A percentile compares a stretch with the other conserved stretches of the same genome.
Evolutionary conservation across 768 basidiomycete species (phyloP).

Genomic region (Panaeolus papilionaceus): DNA sequence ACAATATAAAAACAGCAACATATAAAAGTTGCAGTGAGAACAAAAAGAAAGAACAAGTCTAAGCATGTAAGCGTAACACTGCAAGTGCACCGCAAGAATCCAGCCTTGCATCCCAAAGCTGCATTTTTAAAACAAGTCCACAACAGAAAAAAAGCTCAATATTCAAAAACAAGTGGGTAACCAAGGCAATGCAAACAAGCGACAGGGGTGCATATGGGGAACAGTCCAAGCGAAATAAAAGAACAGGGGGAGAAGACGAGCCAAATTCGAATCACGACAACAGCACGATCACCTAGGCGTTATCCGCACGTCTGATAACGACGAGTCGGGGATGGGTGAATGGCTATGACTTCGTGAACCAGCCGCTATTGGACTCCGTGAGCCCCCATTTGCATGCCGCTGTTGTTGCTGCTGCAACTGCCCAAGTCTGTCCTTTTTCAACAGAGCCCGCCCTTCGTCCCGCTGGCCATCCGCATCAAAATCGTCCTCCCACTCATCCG

Average conservation of each 20-base stretch:
- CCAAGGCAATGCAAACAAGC: not conserved
- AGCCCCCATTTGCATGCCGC: conserved; percentile 21
- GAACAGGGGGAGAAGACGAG: not conserved
- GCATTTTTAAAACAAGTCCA: not conserved
- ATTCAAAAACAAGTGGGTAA: not conserved
- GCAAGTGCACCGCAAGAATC: conserved; percentile 1
- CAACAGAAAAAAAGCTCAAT: not conserved
- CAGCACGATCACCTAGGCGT: conserved; percentile 28
- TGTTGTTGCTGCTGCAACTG: conserved; percentile 24
- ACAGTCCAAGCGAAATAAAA: not conserved
- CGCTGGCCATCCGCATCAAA: conserved; percentile 51
- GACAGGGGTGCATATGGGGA: not conserved
- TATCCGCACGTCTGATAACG: conserved; percentile 48
- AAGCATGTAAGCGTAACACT: conserved; percentile 1
- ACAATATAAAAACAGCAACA: not conserved
- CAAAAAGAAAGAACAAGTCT: not conserved
- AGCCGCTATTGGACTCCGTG: conserved; percentile 30
- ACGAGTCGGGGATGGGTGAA: conserved; percentile 51
- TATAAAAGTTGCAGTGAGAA: not conserved
- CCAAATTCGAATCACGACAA: not conserved
- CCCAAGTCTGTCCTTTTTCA: conserved; percentile 29
- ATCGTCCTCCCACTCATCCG: conserved; percentile 62
- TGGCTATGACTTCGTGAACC: conserved; percentile 61
- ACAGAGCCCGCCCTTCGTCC: conserved; percentile 53
- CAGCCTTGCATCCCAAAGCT: conserved; percentile 1